phyloP scores from a whole-genome alignment of 176 grass and related monocot genomes.

The Carex cristatella region DNA sequence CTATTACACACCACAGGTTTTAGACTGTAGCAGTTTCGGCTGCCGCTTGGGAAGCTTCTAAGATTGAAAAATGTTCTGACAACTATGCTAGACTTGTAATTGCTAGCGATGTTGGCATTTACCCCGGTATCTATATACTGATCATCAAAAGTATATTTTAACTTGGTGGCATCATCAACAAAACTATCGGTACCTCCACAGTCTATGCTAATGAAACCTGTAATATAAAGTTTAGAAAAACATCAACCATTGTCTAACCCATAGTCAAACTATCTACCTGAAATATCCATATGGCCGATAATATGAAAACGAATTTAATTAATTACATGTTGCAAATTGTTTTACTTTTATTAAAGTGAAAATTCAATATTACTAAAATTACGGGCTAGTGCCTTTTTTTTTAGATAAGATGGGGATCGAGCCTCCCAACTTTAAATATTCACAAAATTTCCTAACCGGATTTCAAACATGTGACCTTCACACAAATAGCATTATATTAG shows the following conservation, averaged over 20 bases:
- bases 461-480: no score
- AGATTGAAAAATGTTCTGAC: background rate
- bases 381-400: no score
- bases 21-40: constrained; percentile 2
- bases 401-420: no score
- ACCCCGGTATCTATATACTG: background rate
- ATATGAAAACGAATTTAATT: no score
- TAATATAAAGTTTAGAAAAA: background rate
- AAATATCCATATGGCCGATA: no score
- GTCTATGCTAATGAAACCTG: constrained; percentile 21
- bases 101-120: background rate
- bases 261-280: no score
- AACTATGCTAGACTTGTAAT: background rate
- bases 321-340: no score
- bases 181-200: constrained; percentile 1
- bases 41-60: constrained; percentile 4
- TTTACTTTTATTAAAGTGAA: no score
- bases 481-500: no score
- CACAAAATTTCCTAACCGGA: no score
- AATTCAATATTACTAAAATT: no score
- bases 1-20: background rate
- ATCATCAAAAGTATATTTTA: constrained; percentile 4
- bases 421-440: no score
- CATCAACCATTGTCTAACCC: background rate
- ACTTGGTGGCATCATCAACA: background rate